A percentile compares a stretch with the other conserved stretches of the same genome.
These are phyloP conservation scores for Euryodendron excelsum DNA, from an alignment of 148 eudicot species.

Conservation along the genomic window DNA sequence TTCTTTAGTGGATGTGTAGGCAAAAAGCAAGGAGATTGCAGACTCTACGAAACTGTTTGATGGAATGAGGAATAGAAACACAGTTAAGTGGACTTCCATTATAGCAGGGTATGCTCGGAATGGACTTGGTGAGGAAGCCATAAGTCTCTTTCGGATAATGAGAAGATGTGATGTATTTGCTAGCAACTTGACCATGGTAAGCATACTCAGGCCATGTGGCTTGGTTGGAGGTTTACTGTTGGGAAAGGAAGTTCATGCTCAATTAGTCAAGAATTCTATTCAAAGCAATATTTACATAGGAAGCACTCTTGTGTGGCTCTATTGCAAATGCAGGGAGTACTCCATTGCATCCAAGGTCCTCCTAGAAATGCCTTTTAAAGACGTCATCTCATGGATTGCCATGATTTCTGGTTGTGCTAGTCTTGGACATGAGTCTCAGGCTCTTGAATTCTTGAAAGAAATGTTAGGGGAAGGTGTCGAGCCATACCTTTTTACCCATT, in stretches of 20 bases:
- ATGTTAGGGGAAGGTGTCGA: conserved; percentile 82
- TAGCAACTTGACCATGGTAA: conserved; percentile 69
- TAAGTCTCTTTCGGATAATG: conserved; percentile 61
- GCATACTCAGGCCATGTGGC: conserved; percentile 80
- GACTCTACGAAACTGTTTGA: conserved; percentile 66
- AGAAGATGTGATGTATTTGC: conserved; percentile 58
- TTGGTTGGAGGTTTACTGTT: conserved; percentile 41
- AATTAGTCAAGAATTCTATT: conserved; percentile 53
- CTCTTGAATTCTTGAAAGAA: conserved; percentile 66
- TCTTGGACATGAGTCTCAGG: conserved; percentile 71
- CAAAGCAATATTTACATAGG: conserved; percentile 61
- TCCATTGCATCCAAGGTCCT: conserved; percentile 58
- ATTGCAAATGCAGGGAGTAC: conserved; percentile 71
- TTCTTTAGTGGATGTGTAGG: conserved; percentile 74
- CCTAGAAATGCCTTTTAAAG: conserved; percentile 63
- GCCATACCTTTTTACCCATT: conserved; percentile 78
- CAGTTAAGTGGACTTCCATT: conserved; percentile 76
- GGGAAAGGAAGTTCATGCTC: conserved; percentile 81
- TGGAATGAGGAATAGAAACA: conserved; percentile 75
- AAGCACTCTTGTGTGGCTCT: conserved; percentile 85
- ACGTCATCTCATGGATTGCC: conserved; percentile 83
- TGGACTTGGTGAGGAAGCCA: conserved; percentile 66
- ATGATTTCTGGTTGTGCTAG: conserved; percentile 60
- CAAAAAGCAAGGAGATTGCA: conserved; percentile 55
- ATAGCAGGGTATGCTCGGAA: conserved; percentile 78